These are phyloP conservation scores for Rhizopus delemar DNA, from an alignment of 371 early-diverging fungal genomes.

Conservation along the genomic window DNA sequence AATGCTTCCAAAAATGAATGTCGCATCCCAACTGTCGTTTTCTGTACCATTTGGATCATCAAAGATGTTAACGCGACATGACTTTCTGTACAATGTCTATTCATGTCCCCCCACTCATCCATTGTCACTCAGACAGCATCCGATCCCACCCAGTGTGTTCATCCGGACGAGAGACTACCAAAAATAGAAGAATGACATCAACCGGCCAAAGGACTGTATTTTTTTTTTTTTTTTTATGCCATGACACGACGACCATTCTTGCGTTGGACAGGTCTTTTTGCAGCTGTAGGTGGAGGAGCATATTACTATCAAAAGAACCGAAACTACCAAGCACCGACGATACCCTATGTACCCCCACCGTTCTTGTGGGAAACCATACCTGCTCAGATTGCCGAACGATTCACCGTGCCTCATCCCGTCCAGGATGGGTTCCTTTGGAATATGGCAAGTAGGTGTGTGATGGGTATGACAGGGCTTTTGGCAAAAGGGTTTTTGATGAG, in stretches of 20 bases:
- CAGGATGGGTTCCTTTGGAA: conserved; percentile 49
- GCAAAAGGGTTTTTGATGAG: conserved; percentile 59
- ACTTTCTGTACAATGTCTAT: too few relatives aligned
- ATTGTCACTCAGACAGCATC: too few relatives aligned
- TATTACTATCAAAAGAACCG: conserved; percentile 18
- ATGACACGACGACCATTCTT: neutral
- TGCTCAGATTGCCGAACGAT: conserved; percentile 29
- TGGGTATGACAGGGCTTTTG: conserved; percentile 47
- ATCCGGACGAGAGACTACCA: too few relatives aligned
- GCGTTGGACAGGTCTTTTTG: neutral
- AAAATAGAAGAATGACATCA: too few relatives aligned
- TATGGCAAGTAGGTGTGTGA: conserved; percentile 40
- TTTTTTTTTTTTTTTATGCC: neutral
- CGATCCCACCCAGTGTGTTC: too few relatives aligned
- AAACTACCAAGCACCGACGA: conserved; percentile 1
- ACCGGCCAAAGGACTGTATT: too few relatives aligned
- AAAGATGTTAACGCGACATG: too few relatives aligned
- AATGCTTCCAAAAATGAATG: too few relatives aligned
- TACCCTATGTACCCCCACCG: conserved; percentile 29
- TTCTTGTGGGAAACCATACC: conserved; percentile 46
- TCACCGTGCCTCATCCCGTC: conserved; percentile 19
- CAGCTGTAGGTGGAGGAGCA: conserved; percentile 11
- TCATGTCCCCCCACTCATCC: too few relatives aligned
- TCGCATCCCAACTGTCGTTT: too few relatives aligned
- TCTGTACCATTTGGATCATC: too few relatives aligned